phyloP scores from a whole-genome alignment of 768 basidiomycete genomes.

The Crassisporium funariophilum region DNA sequence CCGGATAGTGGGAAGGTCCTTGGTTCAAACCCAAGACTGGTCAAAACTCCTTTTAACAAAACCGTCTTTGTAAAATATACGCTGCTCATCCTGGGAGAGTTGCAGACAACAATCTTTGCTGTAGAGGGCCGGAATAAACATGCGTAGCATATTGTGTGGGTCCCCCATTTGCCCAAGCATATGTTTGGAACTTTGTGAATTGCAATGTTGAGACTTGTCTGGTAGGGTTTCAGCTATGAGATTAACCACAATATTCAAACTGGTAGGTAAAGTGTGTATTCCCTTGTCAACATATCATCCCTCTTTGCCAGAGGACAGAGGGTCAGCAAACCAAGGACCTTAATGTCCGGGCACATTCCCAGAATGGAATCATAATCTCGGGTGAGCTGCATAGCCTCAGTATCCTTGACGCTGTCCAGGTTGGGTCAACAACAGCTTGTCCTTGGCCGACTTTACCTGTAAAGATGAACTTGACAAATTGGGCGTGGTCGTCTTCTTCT shows the following conservation, averaged over 20 bases:
- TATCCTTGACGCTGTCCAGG: conserved; percentile 1
- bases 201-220: conserved; percentile 1
- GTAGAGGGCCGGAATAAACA: conserved; percentile 29
- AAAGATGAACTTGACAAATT: conserved; percentile 19
- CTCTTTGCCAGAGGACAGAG: conserved; percentile 14
- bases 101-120: background rate
- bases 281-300: conserved; percentile 15
- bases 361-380: conserved; percentile 27
- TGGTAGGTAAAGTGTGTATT: conserved; percentile 20
- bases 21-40: no score
- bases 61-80: conserved; percentile 24
- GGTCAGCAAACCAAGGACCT: conserved; percentile 2
- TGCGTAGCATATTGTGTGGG: conserved; percentile 18
- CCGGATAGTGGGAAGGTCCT: no score
- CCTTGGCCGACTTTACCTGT: conserved; percentile 8
- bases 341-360: conserved; percentile 17
- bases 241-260: conserved; percentile 3
- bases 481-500: background rate
- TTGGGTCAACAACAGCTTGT: conserved; percentile 17
- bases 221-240: background rate
- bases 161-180: conserved; percentile 21
- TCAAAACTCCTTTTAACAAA: no score
- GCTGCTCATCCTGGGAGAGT: conserved; percentile 10
- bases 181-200: conserved; percentile 32
- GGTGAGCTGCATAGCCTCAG: background rate